These are phyloP conservation scores for Pinus albicaulis DNA, from an alignment of 75 land plant genomes.

Conservation along the genomic window DNA sequence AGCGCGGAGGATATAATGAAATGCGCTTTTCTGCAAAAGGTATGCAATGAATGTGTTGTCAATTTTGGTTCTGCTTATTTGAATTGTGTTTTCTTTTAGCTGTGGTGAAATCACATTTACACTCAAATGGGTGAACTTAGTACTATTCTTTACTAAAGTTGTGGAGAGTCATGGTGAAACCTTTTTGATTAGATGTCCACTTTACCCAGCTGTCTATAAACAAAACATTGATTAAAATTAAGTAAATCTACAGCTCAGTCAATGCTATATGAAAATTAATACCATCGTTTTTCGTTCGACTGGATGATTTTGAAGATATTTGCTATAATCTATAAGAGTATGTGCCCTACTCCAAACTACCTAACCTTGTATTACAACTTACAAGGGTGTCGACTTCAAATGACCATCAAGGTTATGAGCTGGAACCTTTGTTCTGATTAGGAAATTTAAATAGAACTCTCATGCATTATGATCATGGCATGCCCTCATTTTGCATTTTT, in stretches of 20 bases:
- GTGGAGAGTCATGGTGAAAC: neutral
- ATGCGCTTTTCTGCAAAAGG: conserved; percentile 87
- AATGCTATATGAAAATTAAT: neutral
- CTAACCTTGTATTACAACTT: neutral
- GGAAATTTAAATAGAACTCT: neutral
- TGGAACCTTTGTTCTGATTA: neutral
- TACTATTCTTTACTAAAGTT: neutral
- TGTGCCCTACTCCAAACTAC: neutral
- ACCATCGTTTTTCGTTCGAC: too few relatives aligned
- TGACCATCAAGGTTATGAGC: neutral
- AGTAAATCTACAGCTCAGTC: neutral
- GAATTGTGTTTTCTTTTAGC: neutral
- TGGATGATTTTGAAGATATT: neutral
- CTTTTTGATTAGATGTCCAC: neutral
- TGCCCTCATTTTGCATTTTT: neutral
- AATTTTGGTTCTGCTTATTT: neutral
- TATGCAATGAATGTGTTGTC: conserved; percentile 10
- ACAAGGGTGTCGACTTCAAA: neutral
- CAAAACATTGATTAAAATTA: neutral
- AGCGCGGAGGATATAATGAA: conserved; percentile 66
- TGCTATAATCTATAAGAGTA: neutral
- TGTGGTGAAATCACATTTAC: neutral
- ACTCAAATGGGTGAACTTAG: neutral
- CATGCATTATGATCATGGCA: neutral
- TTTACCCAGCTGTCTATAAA: neutral